phyloP scores from a whole-genome alignment of 2,329 filamentous ascomycete species.

The Claviceps quebecensis region DNA sequence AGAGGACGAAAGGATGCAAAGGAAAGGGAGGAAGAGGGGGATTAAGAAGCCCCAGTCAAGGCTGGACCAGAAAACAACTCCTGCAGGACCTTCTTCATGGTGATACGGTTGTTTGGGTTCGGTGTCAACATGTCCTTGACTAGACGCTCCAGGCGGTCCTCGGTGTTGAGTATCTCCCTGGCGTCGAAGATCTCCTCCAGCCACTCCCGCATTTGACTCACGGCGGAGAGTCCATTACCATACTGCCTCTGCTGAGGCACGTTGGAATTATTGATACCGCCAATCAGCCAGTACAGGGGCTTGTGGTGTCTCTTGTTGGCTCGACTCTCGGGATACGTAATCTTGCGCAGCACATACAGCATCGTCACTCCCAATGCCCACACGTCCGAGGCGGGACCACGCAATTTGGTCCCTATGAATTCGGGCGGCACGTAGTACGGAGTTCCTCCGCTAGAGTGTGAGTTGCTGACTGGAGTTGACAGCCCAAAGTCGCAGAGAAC shows the following conservation, averaged over 20 bases:
- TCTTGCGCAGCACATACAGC: slow-evolving; percentile 43
- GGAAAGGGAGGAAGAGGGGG: background rate
- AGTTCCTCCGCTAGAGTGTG: slow-evolving; percentile 39
- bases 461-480: slow-evolving; percentile 32
- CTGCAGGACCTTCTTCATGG: slow-evolving; percentile 35
- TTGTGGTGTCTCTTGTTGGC: slow-evolving; percentile 31
- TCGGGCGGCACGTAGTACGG: slow-evolving; percentile 49
- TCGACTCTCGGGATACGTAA: slow-evolving; percentile 39
- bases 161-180: slow-evolving; percentile 28
- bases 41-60: background rate
- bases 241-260: slow-evolving; percentile 16
- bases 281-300: slow-evolving; percentile 44
- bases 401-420: slow-evolving; percentile 40
- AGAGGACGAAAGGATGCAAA: background rate
- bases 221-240: slow-evolving; percentile 27
- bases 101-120: slow-evolving; percentile 36
- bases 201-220: slow-evolving; percentile 42
- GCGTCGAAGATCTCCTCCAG: slow-evolving; percentile 37
- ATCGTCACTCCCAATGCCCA: slow-evolving; percentile 48
- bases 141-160: slow-evolving; percentile 36
- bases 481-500: slow-evolving; percentile 48
- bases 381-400: slow-evolving; percentile 41
- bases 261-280: slow-evolving; percentile 34
- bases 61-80: slow-evolving; percentile 24
- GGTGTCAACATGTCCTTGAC: slow-evolving; percentile 40